Percentiles rank a stretch among this genome's conserved stretches.
Evolutionary conservation across 495 filamentous ascomycete genomes (phyloP).

Genomic region (Entonaema liquescens): DNA sequence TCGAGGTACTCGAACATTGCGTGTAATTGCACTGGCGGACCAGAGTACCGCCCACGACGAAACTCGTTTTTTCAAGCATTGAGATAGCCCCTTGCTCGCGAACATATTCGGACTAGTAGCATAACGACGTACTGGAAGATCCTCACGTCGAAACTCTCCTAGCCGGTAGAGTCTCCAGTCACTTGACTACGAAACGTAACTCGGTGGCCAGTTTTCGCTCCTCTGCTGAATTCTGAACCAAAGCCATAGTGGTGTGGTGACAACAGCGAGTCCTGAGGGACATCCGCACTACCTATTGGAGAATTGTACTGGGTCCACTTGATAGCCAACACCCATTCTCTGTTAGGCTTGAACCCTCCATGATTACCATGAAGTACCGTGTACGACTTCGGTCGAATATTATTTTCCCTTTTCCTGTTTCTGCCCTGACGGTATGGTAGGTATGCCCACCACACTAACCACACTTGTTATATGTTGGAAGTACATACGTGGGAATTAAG

Average conservation of each 20-base stretch:
- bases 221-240: conserved; percentile 28
- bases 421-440: conserved; percentile 33
- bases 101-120: conserved; percentile 24
- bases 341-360: conserved; percentile 33
- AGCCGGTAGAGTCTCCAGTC: conserved; percentile 32
- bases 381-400: conserved; percentile 43
- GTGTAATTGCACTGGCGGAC: conserved; percentile 26
- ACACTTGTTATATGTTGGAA: conserved; percentile 27
- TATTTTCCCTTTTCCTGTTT: conserved; percentile 35
- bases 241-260: conserved; percentile 34
- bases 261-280: conserved; percentile 34
- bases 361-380: conserved; percentile 32
- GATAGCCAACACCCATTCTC: conserved; percentile 38
- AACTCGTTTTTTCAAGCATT: conserved; percentile 36
- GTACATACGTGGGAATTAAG: conserved; percentile 29
- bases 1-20: conserved; percentile 38
- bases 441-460: conserved; percentile 38
- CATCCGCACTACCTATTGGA: conserved; percentile 30
- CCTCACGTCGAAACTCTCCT: conserved; percentile 39
- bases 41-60: conserved; percentile 35
- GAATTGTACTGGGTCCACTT: conserved; percentile 38
- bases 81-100: conserved; percentile 27
- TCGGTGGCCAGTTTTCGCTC: conserved; percentile 22
- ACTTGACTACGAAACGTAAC: conserved; percentile 36
- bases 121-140: conserved; percentile 26